Evolutionary conservation across 208 protist species (phyloP), one percentile per base, ranked within the genome.

Genomic region (Leishmania aethiopica): DNA sequence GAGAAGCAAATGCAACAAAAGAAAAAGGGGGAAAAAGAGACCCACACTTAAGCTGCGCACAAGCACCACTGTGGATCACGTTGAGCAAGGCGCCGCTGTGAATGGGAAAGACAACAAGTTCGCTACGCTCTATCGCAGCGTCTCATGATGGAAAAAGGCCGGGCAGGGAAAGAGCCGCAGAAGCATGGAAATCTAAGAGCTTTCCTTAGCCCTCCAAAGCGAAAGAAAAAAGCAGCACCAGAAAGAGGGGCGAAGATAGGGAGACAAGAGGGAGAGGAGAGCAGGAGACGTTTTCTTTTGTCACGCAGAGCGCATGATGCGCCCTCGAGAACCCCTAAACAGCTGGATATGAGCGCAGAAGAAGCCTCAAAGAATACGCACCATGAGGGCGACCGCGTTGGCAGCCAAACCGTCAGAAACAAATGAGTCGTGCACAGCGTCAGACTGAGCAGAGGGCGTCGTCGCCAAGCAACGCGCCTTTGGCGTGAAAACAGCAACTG

Each of bases 51-150:
- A 37, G 70, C 70, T 32, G n/a, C 45, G 25, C 11, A 15, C 42
- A 53, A 55, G 3, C 28, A 28, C 51, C n/a, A 77, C 73, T 59
- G 13, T 74, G 1, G 70, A 55, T 51, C 11, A 19, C 70, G 53
- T 57, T 60, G 45, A 40, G 49, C 32, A 35, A 81, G 22, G 59
- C 53, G 3, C 45, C 42, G 70, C 70, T 35, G 37, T 79, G 40
- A 19, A 82, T 79, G 25, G 78, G 75, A 81, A 83, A 37, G 40
- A 59, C 7, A 83, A 42, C 70, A 32, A 80, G 70, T 51, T 40
- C 19, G 55, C 15, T 42, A 75, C 28, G 51, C 57, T 80, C 7
- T 71, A 22, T 74, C 28, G 8, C 42, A 47, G 28, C 47, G 42
- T 55, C 70, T 35, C 47, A 32, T 55, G 19, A 51, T 51, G 45